These are phyloP conservation scores for Neofusicoccum cordaticola DNA, from an alignment of 2,329 filamentous ascomycete genomes.

Conservation along the genomic window DNA sequence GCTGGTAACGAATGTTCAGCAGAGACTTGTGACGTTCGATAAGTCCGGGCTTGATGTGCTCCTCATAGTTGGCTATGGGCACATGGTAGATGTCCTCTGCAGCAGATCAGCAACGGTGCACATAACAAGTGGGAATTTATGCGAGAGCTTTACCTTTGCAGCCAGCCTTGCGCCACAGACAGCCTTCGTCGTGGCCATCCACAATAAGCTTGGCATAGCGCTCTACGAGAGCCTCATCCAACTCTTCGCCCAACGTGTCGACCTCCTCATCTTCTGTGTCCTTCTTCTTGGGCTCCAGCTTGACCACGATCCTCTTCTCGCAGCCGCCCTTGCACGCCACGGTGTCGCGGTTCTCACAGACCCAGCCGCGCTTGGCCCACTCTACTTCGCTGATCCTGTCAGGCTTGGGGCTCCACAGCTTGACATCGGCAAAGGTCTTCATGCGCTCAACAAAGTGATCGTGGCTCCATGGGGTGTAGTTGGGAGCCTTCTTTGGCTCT, in stretches of 20 bases:
- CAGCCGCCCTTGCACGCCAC: slow-evolving; percentile 81
- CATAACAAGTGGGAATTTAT: not conserved
- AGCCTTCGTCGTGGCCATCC: slow-evolving; percentile 73
- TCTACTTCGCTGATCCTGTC: slow-evolving; percentile 81
- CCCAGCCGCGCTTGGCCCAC: slow-evolving; percentile 93
- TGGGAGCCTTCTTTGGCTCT: slow-evolving; percentile 49
- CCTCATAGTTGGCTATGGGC: slow-evolving; percentile 28
- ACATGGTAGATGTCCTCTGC: slow-evolving; percentile 64
- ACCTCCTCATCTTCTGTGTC: slow-evolving; percentile 40
- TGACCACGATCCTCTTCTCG: slow-evolving; percentile 78
- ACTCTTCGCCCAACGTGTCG: slow-evolving; percentile 35
- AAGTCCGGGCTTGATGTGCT: slow-evolving; percentile 15
- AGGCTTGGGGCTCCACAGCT: slow-evolving; percentile 91
- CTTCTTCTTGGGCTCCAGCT: slow-evolving; percentile 59
- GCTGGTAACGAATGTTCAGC: slow-evolving; percentile 13
- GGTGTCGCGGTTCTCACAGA: slow-evolving; percentile 69
- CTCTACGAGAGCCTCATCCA: slow-evolving; percentile 66
- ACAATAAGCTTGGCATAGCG: slow-evolving; percentile 73
- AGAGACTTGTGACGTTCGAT: slow-evolving; percentile 13
- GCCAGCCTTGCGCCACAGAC: slow-evolving; percentile 82
- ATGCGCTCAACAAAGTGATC: slow-evolving; percentile 76
- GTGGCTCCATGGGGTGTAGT: slow-evolving; percentile 84
- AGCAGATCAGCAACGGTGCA: not conserved
- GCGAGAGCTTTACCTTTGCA: slow-evolving; percentile 66
- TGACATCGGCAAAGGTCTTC: slow-evolving; percentile 85